A percentile compares a stretch with the other conserved stretches of the same genome.
These are phyloP conservation scores for Herpetomonas samuelpessoai DNA, from an alignment of 208 protist species.

Conservation along the genomic window DNA sequence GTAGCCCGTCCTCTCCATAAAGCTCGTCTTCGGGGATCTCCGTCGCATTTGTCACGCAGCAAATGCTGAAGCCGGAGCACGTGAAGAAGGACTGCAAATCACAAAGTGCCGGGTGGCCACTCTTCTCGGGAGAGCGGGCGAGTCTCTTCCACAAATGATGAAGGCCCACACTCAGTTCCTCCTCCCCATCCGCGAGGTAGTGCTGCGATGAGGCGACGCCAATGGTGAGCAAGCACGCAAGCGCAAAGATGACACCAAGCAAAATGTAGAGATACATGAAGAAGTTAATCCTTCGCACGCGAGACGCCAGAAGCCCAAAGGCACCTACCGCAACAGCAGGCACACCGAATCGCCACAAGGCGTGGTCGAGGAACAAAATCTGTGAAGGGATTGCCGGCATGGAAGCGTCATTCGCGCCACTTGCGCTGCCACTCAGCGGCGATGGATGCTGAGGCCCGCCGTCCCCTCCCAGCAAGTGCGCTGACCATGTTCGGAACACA, in stretches of 20 bases:
- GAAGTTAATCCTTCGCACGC: not conserved
- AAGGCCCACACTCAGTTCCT: not conserved
- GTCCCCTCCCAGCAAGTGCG: too few species aligned
- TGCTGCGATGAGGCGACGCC: not conserved
- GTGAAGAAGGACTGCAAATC: constrained; percentile 18
- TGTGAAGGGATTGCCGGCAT: not conserved
- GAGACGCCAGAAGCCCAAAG: not conserved
- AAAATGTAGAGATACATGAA: not conserved
- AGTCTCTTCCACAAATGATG: not conserved
- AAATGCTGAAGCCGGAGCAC: constrained; percentile 34
- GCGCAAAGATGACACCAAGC: not conserved
- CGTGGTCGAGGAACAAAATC: not conserved
- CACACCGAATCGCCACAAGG: constrained; percentile 1
- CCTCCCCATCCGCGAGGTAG: not conserved
- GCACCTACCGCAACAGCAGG: not conserved
- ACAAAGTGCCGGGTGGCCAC: constrained; percentile 8
- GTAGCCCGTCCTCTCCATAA: not conserved
- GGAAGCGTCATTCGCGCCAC: not conserved
- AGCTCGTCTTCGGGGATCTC: constrained; percentile 3
- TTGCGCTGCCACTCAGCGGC: not conserved
- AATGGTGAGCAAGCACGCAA: not conserved
- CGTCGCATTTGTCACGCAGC: constrained; percentile 39
- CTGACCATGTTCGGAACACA: not conserved
- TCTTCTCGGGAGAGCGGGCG: not conserved
- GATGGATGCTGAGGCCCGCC: too few species aligned